These are phyloP conservation scores for Nakaseomyces nivariensis DNA, from an alignment of 1,139 yeast genomes.

Conservation along the genomic window DNA sequence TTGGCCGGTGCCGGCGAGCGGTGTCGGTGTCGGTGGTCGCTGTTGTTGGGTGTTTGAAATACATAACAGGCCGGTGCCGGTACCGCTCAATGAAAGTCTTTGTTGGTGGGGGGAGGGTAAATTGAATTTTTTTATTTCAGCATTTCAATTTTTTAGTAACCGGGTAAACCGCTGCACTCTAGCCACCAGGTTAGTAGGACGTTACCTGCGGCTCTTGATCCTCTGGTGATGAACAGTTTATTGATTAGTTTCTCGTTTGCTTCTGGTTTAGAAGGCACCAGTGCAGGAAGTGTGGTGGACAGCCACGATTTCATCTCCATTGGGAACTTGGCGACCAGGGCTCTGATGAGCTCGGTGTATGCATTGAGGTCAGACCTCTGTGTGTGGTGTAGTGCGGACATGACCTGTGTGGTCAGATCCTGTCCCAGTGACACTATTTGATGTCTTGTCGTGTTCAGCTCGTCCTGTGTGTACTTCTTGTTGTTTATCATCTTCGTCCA, in stretches of 20 bases:
- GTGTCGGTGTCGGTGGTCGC: neutral
- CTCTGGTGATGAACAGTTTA: slow-evolving; percentile 26
- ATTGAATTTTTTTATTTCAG: too few species aligned
- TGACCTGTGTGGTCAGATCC: slow-evolving; percentile 20
- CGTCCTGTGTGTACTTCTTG: slow-evolving; percentile 43
- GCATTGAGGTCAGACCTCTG: slow-evolving; percentile 28
- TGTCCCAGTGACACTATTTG: slow-evolving; percentile 20
- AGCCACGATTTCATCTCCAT: slow-evolving; percentile 26
- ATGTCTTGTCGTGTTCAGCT: slow-evolving; percentile 34
- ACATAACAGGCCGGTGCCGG: neutral
- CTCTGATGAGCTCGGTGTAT: slow-evolving; percentile 26
- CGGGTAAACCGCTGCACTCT: slow-evolving; percentile 26
- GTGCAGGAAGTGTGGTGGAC: slow-evolving; percentile 15
- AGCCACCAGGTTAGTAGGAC: slow-evolving; percentile 30
- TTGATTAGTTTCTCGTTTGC: slow-evolving; percentile 24
- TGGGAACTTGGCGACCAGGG: slow-evolving; percentile 27
- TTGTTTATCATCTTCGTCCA: slow-evolving; percentile 52
- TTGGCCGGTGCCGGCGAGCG: slow-evolving; percentile 1
- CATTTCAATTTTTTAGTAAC: slow-evolving; percentile 4
- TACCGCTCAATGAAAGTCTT: too few species aligned
- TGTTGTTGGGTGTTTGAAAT: too few species aligned
- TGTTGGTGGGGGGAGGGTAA: neutral
- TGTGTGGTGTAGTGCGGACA: slow-evolving; percentile 25
- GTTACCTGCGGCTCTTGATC: slow-evolving; percentile 28
- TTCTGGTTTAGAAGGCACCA: slow-evolving; percentile 15